phyloP scores from a whole-genome alignment of 139 green algal genomes.

The Chlamydomonas incerta region DNA sequence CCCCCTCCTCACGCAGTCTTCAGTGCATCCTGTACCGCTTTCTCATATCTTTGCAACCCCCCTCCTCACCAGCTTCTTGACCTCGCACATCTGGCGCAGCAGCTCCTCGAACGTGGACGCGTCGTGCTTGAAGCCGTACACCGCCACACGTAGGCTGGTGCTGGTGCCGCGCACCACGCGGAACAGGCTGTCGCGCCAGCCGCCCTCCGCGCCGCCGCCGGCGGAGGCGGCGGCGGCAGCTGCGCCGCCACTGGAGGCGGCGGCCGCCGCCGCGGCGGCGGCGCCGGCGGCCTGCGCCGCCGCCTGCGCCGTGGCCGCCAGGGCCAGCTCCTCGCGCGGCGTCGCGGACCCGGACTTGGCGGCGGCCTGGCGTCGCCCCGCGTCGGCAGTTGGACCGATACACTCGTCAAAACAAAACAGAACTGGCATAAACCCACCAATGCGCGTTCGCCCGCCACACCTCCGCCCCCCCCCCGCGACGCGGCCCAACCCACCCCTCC shows the following conservation, averaged over 20 bases:
- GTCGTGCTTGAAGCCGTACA: conserved; percentile 95
- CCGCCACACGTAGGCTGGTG: conserved; percentile 79
- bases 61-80: conserved; percentile 60
- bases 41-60: too few relatives aligned
- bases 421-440: too few relatives aligned
- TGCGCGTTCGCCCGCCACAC: too few relatives aligned
- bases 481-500: too few relatives aligned
- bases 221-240: neutral
- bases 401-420: too few relatives aligned
- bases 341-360: neutral
- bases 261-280: neutral
- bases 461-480: too few relatives aligned
- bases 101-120: conserved; percentile 88
- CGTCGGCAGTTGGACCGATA: too few relatives aligned
- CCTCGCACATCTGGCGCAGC: conserved; percentile 77
- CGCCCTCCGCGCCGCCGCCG: neutral
- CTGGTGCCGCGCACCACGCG: conserved; percentile 16
- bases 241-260: neutral
- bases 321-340: neutral
- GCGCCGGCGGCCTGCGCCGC: neutral
- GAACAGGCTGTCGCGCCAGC: conserved; percentile 51
- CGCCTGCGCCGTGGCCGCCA: conserved; percentile 19
- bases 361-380: neutral
- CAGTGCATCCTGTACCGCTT: too few relatives aligned
- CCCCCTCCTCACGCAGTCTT: too few relatives aligned